Conservation (phyloP, 805 yeast species). For the Komagataella pseudopastoris region DNA sequence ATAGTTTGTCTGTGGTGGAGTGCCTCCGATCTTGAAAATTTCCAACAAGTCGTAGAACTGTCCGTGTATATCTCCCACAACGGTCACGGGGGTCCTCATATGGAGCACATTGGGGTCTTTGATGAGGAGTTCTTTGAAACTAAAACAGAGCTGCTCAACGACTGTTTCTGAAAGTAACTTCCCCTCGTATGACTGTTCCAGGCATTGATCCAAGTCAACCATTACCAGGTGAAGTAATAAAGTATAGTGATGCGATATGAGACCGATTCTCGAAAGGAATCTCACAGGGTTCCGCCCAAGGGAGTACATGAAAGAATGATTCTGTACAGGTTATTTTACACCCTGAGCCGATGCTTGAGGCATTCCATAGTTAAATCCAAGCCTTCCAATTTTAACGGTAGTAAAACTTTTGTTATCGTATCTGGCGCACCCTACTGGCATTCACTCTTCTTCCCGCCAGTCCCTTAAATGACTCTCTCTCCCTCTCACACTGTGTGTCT, state of each 20-base stretch:
- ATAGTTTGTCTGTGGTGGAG: conserved; percentile 87
- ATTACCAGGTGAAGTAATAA: conserved; percentile 1
- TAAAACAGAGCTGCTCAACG: conserved; percentile 60
- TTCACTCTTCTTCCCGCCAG: neutral
- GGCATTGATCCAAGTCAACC: conserved; percentile 54
- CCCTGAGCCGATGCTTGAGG: too few species aligned
- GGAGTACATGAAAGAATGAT: neutral
- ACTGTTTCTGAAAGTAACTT: conserved; percentile 61
- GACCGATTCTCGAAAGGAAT: neutral
- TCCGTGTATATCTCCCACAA: conserved; percentile 97
- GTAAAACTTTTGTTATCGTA: too few species aligned
- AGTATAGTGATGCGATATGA: neutral
- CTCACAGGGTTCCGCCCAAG: neutral
- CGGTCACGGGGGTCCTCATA: conserved; percentile 75
- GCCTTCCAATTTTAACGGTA: neutral
- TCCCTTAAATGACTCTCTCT: neutral
- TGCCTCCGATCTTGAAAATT: conserved; percentile 87
- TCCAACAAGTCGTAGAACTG: conserved; percentile 91
- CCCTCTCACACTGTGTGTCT: neutral
- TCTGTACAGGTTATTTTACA: too few species aligned
- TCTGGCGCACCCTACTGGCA: neutral
- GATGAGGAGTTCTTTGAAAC: conserved; percentile 68
- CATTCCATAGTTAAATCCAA: neutral
- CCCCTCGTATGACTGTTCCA: conserved; percentile 49
- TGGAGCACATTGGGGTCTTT: conserved; percentile 81